phyloP scores from a whole-genome alignment of 2,329 filamentous ascomycete species.

The Colletotrichum plurivorum region DNA sequence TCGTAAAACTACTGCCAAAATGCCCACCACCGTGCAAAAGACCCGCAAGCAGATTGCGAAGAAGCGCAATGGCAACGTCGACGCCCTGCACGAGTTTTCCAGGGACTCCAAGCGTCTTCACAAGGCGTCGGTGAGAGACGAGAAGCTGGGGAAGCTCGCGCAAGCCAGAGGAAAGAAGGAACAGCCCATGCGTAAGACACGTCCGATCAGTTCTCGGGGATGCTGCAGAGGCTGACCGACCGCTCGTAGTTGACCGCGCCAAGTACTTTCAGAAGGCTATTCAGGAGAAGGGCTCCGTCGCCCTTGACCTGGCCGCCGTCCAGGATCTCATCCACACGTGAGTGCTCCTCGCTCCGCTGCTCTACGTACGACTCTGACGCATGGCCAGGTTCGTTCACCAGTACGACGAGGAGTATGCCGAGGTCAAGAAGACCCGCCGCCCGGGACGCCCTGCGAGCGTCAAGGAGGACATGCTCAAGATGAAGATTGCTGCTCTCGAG shows the following conservation, averaged over 20 bases:
- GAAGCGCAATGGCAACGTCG: conserved; percentile 82
- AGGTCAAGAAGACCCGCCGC: conserved; percentile 77
- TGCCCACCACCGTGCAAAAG: conserved; percentile 85
- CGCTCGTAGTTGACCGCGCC: conserved; percentile 52
- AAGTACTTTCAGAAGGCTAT: conserved; percentile 79
- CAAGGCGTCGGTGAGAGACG: conserved; percentile 84
- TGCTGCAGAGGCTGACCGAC: conserved; percentile 2
- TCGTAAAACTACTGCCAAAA: conserved; percentile 54
- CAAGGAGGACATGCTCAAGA: conserved; percentile 82
- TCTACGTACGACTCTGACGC: neutral
- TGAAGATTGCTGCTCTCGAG: conserved; percentile 78
- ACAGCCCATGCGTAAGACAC: conserved; percentile 75
- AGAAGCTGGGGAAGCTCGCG: conserved; percentile 82
- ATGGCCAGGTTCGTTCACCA: conserved; percentile 73
- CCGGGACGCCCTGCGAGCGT: conserved; percentile 84
- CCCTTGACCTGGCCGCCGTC: conserved; percentile 69
- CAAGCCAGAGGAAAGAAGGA: conserved; percentile 81
- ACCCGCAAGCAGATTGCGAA: conserved; percentile 91
- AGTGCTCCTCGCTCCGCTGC: conserved; percentile 42
- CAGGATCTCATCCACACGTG: conserved; percentile 75
- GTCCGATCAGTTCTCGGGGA: conserved; percentile 41
- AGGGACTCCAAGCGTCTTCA: conserved; percentile 87
- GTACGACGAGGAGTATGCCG: conserved; percentile 78
- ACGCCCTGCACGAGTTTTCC: conserved; percentile 88
- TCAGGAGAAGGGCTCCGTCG: conserved; percentile 63